These are phyloP conservation scores for Vachellia pachyceras DNA, from an alignment of 306 rosid species.

Conservation along the genomic window DNA sequence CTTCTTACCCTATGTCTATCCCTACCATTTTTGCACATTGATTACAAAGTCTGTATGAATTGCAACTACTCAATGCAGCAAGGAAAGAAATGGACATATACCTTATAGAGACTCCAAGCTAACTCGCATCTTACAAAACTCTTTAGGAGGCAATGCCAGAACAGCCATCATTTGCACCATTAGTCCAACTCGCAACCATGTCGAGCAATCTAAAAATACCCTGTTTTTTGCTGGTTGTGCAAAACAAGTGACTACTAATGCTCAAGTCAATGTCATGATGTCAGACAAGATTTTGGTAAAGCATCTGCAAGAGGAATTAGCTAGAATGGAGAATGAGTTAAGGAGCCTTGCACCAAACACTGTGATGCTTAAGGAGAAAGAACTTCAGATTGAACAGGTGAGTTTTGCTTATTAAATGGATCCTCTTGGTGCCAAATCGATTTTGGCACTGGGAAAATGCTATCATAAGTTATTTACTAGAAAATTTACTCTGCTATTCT, in stretches of 20 bases:
- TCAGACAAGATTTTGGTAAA: constrained; percentile 87
- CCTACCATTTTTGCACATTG: constrained; percentile 16
- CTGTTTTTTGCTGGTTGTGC: constrained; percentile 87
- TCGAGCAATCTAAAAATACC: constrained; percentile 90
- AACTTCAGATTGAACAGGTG: constrained; percentile 79
- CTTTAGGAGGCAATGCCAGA: constrained; percentile 93
- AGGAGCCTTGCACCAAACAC: constrained; percentile 55
- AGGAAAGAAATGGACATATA: constrained; percentile 74
- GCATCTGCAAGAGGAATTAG: constrained; percentile 76
- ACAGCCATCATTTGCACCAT: constrained; percentile 90
- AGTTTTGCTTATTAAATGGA: constrained; percentile 22
- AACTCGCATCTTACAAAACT: constrained; percentile 89
- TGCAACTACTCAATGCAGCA: constrained; percentile 60
- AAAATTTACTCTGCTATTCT: background rate
- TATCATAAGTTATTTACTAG: constrained; percentile 14
- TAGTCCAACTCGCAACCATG: constrained; percentile 82
- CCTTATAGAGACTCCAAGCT: constrained; percentile 93
- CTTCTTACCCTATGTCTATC: background rate
- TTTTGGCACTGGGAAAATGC: constrained; percentile 11
- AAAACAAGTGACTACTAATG: constrained; percentile 82
- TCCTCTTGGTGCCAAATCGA: background rate
- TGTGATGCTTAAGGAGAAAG: constrained; percentile 71
- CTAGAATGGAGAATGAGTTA: constrained; percentile 72
- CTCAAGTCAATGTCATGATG: constrained; percentile 69
- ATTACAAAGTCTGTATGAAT: background rate